Evolutionary conservation across 75 land plant species (phyloP), one percentile per base, ranked within the genome.

Genomic region (Picea sitchensis): DNA sequence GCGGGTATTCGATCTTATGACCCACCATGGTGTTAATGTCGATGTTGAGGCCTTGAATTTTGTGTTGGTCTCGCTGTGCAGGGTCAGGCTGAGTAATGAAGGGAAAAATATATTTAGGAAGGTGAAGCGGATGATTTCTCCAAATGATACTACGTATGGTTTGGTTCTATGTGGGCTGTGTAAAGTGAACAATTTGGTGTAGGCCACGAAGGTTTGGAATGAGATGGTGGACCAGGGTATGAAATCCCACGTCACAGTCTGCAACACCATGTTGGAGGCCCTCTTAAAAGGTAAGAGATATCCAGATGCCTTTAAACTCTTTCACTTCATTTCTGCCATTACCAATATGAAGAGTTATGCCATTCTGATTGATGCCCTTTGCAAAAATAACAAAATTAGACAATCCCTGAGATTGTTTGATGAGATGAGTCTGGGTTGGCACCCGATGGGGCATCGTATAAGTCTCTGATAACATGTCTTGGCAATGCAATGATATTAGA

Each of bases 151-250:
- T 17, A 87, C 87, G 21, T 90, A 90, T 61, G 58, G 62, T 74
- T 78, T 41, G 44, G 79, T 90, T 79, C 58, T 90, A 1, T 64
- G 58, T 47, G 89, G 87, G 21, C 86, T 82, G 61, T 90, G 92
- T 62, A 73, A 79, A 62, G 68, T 32, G 7, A 89, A 89, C 2
- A 84, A 87, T 62, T 56, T 87, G 76, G 71, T 90, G 59, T 80
- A 81, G 80, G 92, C 87, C 7, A 76, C 80, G 20, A 87, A 83
- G 77, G 12, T 87, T 14, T 87, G 89, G 89, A 87, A 90, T 51
- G 36, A 78, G 75, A 87, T 90, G 89, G 83, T 84, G 69, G 86
- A 80, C 44, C 87, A 80, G 14, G 89, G 86, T 61, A 41, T 87
- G 20, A 84, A 82, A 61, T 76, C 84, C 4, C 82, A 76, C 13